Evolutionary conservation across 2,329 filamentous ascomycete species (phyloP), one percentile per base, ranked within the genome.

Genomic region (Beauveria sp.): DNA sequence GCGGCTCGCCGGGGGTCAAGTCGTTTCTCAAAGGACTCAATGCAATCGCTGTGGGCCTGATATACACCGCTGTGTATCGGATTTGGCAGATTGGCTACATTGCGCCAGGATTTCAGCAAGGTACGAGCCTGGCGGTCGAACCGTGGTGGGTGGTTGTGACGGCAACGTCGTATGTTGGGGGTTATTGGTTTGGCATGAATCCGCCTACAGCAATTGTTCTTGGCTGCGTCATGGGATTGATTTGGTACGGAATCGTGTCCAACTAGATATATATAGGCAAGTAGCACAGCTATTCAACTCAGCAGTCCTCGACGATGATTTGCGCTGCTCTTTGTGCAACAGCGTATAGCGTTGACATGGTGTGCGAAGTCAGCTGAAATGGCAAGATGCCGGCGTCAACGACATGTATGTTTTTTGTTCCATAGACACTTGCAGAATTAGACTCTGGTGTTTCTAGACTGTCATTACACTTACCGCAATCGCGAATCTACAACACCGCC

Each of bases 141-240:
- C 83, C 84, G 1, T 87, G 84, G 82, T 87, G 84, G 82, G 78
- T 87, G 20, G 82, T 85, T 3, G 77, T 86, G 1, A 79, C 84
- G 2, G 80, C 81, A 4, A 71, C 71, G 3, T 67, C 65, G 10
- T 73, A 70, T 59, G 68, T 75, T 2, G 72, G 72, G 1, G 68
- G 73, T 1, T 64, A 66, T 22, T 73, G 70, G 64, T 72, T 73
- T 60, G 63, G 68, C 1, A 52, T 75, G 5, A 67, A 64, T 9
- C 68, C 73, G 3, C 72, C 73, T 0, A 61, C 70, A 12, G 69
- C 70, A 1, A 75, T 76, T 43, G 6, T 73, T 6, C 34, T 72
- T 2, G 74, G 74, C 1, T 72, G 69, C 0, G 66, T 69, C 1
- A 65, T 76, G 66, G 74, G 74, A 0, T 59, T 76, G 62, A 62